phyloP scores from a whole-genome alignment of 345 rosid genomes.

The Aethionema arabicum region DNA sequence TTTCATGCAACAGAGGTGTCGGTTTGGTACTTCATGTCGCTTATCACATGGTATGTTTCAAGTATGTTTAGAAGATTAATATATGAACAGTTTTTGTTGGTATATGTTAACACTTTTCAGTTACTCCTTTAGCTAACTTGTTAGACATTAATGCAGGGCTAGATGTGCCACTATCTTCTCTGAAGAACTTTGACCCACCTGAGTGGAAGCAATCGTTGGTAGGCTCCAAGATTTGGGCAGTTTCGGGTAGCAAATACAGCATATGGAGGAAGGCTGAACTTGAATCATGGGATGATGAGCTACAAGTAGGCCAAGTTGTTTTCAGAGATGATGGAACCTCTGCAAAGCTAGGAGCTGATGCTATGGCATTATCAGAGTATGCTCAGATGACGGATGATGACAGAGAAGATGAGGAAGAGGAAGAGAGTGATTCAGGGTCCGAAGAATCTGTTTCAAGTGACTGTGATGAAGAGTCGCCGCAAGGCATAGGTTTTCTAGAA shows the following conservation, averaged over 20 bases:
- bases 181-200: constrained; percentile 64
- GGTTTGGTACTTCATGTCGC: constrained; percentile 91
- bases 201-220: constrained; percentile 72
- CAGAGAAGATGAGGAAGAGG: constrained; percentile 46
- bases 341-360: constrained; percentile 56
- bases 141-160: constrained; percentile 50
- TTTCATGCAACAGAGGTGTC: constrained; percentile 94
- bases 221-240: constrained; percentile 84
- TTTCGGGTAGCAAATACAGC: constrained; percentile 50
- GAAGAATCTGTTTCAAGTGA: constrained; percentile 61
- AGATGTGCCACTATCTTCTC: constrained; percentile 68
- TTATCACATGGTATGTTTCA: constrained; percentile 79
- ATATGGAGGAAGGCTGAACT: constrained; percentile 90
- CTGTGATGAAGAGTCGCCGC: constrained; percentile 52
- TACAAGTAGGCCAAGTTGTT: constrained; percentile 59
- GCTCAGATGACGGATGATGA: constrained; percentile 52
- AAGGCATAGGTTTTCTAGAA: constrained; percentile 73
- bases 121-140: constrained; percentile 21
- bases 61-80: neutral
- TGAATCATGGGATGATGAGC: constrained; percentile 82
- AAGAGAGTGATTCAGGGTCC: constrained; percentile 55
- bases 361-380: constrained; percentile 56
- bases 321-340: constrained; percentile 71
- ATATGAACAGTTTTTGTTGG: neutral
- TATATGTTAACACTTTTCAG: constrained; percentile 1